phyloP scores from a whole-genome alignment of 305 asterid species.

The Solanum hybrid region DNA sequence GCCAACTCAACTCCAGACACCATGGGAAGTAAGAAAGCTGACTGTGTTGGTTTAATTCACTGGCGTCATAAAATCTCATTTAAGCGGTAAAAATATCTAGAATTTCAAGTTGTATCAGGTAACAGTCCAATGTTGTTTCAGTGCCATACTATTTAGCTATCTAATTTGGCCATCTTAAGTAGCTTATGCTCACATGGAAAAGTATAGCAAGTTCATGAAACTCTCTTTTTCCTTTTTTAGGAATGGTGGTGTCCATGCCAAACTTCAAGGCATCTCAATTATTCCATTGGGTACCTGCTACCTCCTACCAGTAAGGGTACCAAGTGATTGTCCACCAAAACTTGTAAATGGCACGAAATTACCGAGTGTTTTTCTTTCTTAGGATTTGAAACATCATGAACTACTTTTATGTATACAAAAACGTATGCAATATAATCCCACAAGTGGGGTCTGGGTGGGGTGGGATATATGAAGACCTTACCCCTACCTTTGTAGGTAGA shows the following conservation, averaged over 20 bases:
- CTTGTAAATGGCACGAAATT: neutral
- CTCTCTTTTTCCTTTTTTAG: neutral
- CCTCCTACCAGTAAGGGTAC: neutral
- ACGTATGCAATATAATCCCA: neutral
- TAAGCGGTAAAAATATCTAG: neutral
- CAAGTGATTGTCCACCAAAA: neutral
- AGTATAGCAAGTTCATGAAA: neutral
- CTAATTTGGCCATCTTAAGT: neutral
- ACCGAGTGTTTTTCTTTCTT: neutral
- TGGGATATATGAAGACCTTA: neutral
- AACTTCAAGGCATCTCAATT: neutral
- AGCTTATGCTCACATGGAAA: neutral
- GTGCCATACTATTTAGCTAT: neutral
- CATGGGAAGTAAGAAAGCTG: neutral
- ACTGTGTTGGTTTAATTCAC: neutral
- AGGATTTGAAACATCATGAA: neutral
- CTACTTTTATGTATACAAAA: neutral
- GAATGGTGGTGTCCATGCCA: neutral
- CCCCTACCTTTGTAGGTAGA: neutral
- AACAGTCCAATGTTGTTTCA: neutral
- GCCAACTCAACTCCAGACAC: neutral
- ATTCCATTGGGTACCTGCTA: neutral
- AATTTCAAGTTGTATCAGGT: neutral
- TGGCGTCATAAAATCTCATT: neutral
- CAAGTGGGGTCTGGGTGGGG: neutral